Evolutionary conservation across 2,329 filamentous ascomycete species (phyloP).

Genomic region (Beauveria caledonica): DNA sequence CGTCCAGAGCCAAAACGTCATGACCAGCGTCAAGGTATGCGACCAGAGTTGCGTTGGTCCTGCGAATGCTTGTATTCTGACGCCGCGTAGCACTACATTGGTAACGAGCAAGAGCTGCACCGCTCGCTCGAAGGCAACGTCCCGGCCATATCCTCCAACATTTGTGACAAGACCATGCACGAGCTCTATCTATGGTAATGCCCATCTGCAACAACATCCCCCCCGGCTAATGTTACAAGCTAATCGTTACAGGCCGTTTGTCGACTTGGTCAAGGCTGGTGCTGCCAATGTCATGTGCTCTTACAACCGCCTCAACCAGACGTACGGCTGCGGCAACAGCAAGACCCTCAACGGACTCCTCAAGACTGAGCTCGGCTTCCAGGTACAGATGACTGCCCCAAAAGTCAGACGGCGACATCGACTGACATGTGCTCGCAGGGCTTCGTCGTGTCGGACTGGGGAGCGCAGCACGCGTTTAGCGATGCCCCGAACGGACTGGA

Average conservation of each 20-base stretch:
- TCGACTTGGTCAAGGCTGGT: slow-evolving; percentile 56
- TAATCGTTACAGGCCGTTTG: slow-evolving; percentile 47
- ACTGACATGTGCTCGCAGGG: slow-evolving; percentile 28
- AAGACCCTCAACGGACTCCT: slow-evolving; percentile 59
- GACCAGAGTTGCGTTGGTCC: fast-evolving
- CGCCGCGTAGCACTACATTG: slow-evolving; percentile 58
- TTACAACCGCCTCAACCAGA: slow-evolving; percentile 65
- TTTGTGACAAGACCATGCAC: slow-evolving; percentile 53
- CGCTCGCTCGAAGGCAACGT: slow-evolving; percentile 55
- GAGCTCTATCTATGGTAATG: slow-evolving; percentile 56
- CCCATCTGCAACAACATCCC: neutral
- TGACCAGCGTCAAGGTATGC: slow-evolving; percentile 59
- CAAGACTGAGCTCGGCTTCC: slow-evolving; percentile 52
- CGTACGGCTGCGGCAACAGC: slow-evolving; percentile 64
- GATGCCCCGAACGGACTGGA: slow-evolving; percentile 59
- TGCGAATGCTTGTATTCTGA: neutral
- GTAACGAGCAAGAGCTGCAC: slow-evolving; percentile 67
- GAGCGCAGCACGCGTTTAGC: slow-evolving; percentile 56
- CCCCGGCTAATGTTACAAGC: neutral
- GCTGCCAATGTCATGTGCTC: slow-evolving; percentile 52
- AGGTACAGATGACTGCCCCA: slow-evolving; percentile 16
- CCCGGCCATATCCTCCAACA: slow-evolving; percentile 47
- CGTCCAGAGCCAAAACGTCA: slow-evolving; percentile 69
- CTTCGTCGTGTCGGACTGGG: slow-evolving; percentile 62
- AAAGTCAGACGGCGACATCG: neutral